Base-by-base conservation (phyloP, 75 land plant genomes). In the Gnetum montanum region DNA sequence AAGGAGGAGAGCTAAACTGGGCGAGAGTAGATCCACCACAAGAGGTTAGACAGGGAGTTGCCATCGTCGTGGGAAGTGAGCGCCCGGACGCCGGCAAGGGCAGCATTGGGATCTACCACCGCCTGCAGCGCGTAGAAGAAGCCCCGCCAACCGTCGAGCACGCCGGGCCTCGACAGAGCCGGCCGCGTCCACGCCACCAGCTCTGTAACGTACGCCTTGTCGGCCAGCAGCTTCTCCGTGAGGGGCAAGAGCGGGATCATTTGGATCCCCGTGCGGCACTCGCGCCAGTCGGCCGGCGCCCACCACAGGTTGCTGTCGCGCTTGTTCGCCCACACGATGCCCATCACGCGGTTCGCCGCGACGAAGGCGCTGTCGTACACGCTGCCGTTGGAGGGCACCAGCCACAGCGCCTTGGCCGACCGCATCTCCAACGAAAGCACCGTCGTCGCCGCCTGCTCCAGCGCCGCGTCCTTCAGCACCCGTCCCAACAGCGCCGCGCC, bases 301-400 rank as follows among this genome's bases (percentile, higher is more conserved):
- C 89, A 88, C 96, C 98, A 89, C 22, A 89, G 74, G 20, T 85
- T 90, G 36, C 78, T 74, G 47, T 89, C 96, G 50, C 98, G 73
- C 70, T 94, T 94, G 38, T 70, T 94, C n/a, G 82, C 55, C 98
- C 98, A 94, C 29, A 94, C 59, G 22, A 94, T 80, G 28, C 91
- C 86, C 33, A 89, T 66, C 27, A 94, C 69, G 20, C 80, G 74
- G 58, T 94, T 89, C 54, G 66, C 77, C 29, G 53, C 43, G 1
- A 70, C 78, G 51, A 94, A 94, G 6, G 66, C 86, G 8, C 66
- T 60, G 15, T 59, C 82, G 57, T 93, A 93, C 45, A 93, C 15
- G 2, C 16, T 58, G 43, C 78, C 74, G 1, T 26, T 65, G 1
- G 61, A 57, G 22, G 72, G 79, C 16, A 94, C 73, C 59, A 85